phyloP scores from a whole-genome alignment of 176 grass and related monocot species.

The Cenchrus purpureus region DNA sequence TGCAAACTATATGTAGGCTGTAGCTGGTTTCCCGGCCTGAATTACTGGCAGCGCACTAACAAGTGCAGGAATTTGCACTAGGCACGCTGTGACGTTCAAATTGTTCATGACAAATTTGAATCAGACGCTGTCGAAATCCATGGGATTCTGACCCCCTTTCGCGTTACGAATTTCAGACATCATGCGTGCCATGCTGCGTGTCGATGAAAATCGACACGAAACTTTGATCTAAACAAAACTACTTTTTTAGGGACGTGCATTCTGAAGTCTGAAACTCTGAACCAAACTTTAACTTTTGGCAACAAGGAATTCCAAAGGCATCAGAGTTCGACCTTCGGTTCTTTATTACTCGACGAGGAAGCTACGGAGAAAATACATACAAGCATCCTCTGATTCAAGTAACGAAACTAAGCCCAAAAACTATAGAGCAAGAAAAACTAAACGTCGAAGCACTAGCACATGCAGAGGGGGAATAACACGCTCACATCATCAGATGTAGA shows the following conservation, averaged over 20 bases:
- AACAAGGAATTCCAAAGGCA: background rate
- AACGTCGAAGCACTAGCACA: background rate
- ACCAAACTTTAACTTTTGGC: background rate
- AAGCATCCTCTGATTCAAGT: background rate
- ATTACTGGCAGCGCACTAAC: background rate
- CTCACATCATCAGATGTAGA: constrained; percentile 56
- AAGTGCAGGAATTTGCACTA: background rate
- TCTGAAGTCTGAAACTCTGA: constrained; percentile 13
- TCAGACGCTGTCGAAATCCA: background rate
- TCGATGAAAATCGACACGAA: background rate
- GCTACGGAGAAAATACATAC: background rate
- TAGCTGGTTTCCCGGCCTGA: background rate
- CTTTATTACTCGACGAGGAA: constrained; percentile 1
- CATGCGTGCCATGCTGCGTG: background rate
- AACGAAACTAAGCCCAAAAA: background rate
- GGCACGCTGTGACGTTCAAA: background rate
- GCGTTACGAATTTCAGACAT: background rate
- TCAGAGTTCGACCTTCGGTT: background rate
- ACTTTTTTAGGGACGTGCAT: background rate
- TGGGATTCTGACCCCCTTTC: background rate
- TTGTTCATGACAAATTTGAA: background rate
- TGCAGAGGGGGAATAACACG: background rate
- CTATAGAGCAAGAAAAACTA: background rate
- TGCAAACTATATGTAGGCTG: background rate
- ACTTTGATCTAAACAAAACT: background rate